Base-by-base conservation (phyloP, 2,329 filamentous ascomycete genomes). In the Pezicula radicicola region DNA sequence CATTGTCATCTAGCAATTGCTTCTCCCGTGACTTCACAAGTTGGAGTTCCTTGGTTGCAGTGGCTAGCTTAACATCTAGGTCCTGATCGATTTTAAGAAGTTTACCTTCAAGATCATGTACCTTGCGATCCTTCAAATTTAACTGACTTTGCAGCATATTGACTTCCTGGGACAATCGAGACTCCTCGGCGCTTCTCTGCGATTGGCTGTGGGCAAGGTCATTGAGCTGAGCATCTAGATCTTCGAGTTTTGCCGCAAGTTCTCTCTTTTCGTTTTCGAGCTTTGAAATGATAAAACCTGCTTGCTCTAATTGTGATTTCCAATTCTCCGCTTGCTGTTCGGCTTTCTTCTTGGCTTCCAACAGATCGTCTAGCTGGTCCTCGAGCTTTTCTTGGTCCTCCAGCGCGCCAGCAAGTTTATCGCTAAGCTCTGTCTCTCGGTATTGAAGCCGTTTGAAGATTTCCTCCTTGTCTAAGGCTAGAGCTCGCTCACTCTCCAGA, bases 391-490 rank as follows among this genome's bases (percentile, higher is more conserved):
- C 93, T 67, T 97, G 93, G 62, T 99, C 95, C 19, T 96, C 89
- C 54, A 97, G 84, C 28, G 93, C 93, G 37, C 89, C 93, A 36
- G 91, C 83, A 27, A 99, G 80, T 72, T 97, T 97, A 64, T 99
- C 95, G 48, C 87, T 89, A 4, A 99, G 80, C 67, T 99, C 93
- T 10, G 85, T 80, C 70, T 99, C 94, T n/a, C 94, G 88, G 49
- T 87, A 75, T 66, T 97, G 94, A 19, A 99, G 77, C n/a, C 95
- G 84, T 67, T 93, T 95, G 77, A 97, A 99, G 54, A 99, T 99
- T 64, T 99, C 94, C 67, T 99, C 95, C 68, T 99, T 99, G 71
- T 99, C 94, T 5, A 99, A 75, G 1, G 94, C 94, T 40, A 99
- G 78, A n/a, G 93, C 90, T 46, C 94, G 85, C 70, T 99, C 95